A percentile compares a stretch with the other conserved stretches of the same genome.
These are phyloP conservation scores for Cryptosporidium meleagridis DNA, from an alignment of 169 alveolate species.

Conservation along the genomic window DNA sequence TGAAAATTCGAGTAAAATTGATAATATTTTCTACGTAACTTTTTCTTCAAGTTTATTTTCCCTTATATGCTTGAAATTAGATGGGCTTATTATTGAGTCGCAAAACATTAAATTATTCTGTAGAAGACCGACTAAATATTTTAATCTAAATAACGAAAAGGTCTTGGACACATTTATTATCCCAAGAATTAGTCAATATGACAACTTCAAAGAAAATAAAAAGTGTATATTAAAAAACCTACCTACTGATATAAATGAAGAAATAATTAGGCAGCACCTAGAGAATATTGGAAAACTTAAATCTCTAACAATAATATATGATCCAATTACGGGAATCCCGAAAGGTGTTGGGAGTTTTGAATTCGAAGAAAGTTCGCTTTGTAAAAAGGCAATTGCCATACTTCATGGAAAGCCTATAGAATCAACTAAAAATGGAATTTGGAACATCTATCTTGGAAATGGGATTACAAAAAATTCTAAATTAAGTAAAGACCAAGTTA, in stretches of 20 bases:
- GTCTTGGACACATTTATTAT: background rate
- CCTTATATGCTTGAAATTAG: conserved; percentile 22
- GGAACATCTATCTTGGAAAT: conserved; percentile 54
- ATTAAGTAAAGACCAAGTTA: background rate
- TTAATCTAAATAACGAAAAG: background rate
- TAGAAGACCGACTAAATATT: conserved; percentile 29
- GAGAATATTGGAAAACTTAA: conserved; percentile 50
- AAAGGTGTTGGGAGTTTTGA: conserved; percentile 67
- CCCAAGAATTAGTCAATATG: conserved; percentile 6
- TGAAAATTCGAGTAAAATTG: background rate
- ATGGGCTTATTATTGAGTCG: conserved; percentile 14
- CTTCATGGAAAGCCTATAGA: conserved; percentile 59
- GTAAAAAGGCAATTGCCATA: conserved; percentile 42
- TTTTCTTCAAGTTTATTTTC: conserved; percentile 13
- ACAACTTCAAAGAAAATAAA: background rate
- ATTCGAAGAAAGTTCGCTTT: conserved; percentile 34
- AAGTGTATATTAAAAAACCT: conserved; percentile 40
- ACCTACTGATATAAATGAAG: conserved; percentile 53
- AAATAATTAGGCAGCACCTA: conserved; percentile 11
- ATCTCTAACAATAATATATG: conserved; percentile 25
- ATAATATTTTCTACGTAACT: conserved; percentile 12
- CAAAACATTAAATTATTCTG: background rate
- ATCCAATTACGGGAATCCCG: conserved; percentile 61
- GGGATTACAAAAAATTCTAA: conserved; percentile 1
- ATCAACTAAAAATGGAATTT: conserved; percentile 43